Evolutionary conservation across 2,329 filamentous ascomycete species (phyloP).

Genomic region (Gaeumannomyces sp.): DNA sequence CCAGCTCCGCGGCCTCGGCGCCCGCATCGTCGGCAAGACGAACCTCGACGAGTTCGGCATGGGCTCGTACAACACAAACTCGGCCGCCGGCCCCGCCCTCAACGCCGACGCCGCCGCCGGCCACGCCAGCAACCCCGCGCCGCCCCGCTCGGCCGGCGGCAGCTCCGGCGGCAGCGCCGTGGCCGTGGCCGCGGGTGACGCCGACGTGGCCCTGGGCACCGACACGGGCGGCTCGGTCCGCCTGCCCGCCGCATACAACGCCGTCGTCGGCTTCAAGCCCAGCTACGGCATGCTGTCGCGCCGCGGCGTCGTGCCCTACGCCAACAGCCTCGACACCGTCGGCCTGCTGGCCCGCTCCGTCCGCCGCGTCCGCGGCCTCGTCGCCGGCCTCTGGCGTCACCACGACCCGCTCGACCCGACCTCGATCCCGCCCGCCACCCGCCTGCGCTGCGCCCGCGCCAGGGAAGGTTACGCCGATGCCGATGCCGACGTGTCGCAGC

Average conservation of each 20-base stretch:
- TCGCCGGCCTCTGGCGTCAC: conserved; percentile 38
- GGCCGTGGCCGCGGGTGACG: conserved; percentile 60
- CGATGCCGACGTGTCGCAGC: conserved; percentile 3
- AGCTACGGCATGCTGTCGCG: conserved; percentile 84
- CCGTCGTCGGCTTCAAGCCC: conserved; percentile 80
- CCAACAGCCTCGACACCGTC: conserved; percentile 88
- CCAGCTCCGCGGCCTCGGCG: conserved; percentile 56
- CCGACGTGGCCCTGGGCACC: conserved; percentile 69
- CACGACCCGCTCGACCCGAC: conserved; percentile 72
- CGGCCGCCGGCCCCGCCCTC: conserved; percentile 21
- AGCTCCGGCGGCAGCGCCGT: conserved; percentile 93
- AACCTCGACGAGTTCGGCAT: conserved; percentile 68
- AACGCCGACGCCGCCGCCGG: not conserved
- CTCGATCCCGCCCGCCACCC: conserved; percentile 51
- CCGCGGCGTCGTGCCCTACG: conserved; percentile 83
- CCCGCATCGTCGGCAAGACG: conserved; percentile 66
- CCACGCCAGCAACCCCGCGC: conserved; percentile 15
- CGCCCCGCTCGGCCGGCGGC: conserved; percentile 64
- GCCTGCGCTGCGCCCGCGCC: conserved; percentile 37
- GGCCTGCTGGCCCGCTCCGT: conserved; percentile 62
- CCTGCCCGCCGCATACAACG: conserved; percentile 81
- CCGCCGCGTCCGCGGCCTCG: conserved; percentile 41
- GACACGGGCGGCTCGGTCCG: conserved; percentile 89
- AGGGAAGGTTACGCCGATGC: conserved; percentile 22
- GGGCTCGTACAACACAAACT: conserved; percentile 29